Conservation (phyloP, 1,284 basidiomycete species). For the Cryptococcus jaspeensis region DNA sequence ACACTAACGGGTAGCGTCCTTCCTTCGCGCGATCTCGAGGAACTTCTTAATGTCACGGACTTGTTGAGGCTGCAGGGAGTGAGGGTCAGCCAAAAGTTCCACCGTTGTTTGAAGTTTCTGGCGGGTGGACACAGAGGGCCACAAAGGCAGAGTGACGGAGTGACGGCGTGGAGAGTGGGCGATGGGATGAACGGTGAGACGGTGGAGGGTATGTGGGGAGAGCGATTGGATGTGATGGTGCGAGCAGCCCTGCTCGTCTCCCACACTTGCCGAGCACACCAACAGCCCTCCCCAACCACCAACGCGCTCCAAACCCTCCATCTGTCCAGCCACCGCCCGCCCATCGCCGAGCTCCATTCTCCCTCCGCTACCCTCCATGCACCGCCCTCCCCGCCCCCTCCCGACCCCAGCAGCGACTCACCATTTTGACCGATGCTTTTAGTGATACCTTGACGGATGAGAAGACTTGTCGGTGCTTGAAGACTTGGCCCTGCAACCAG, state of each 20-base stretch:
- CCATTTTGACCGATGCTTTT: conserved; percentile 24
- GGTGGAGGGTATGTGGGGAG: neutral
- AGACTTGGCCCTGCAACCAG: conserved; percentile 1
- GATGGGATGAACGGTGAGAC: neutral
- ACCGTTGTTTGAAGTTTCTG: neutral
- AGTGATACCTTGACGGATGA: conserved; percentile 10
- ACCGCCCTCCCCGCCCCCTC: neutral
- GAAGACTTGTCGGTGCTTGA: neutral
- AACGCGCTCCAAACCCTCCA: neutral
- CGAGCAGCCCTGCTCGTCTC: too few species aligned
- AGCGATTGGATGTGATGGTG: neutral
- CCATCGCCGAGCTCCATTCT: neutral
- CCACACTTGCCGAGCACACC: too few species aligned
- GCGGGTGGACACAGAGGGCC: neutral
- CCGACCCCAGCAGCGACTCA: conserved; percentile 14
- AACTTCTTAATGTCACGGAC: conserved; percentile 98
- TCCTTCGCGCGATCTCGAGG: conserved; percentile 88
- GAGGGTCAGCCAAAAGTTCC: conserved; percentile 11
- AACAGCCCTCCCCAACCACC: too few species aligned
- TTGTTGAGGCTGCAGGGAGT: conserved; percentile 85
- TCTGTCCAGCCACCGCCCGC: neutral
- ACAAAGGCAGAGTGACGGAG: too few species aligned
- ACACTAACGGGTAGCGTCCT: conserved; percentile 59
- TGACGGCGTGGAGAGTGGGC: neutral
- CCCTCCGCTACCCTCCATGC: neutral